Evolutionary conservation across 2,329 filamentous ascomycete species (phyloP), one percentile per base, ranked within the genome.

Genomic region (Aspergillus melleus): DNA sequence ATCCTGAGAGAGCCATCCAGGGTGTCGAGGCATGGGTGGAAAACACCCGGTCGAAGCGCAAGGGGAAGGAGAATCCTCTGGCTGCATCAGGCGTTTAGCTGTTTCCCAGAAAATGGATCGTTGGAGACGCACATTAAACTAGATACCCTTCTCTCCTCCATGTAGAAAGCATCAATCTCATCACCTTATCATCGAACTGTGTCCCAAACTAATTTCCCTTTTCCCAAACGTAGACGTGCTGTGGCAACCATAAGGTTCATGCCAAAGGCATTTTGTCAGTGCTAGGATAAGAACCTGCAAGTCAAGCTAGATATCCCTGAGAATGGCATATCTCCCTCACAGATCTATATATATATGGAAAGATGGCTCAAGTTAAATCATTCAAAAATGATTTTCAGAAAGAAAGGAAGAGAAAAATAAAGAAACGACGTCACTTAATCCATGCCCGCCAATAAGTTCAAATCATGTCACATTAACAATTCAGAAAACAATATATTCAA

Each of bases 1-100:
- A 66, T 14, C 75, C 75, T 0, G 65, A 72, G 52, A 55, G 24
- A 14, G 76, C 75, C 1, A 69, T 78, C 46, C 29, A 67, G 14
- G 66, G 66, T 12, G 74, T 66, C 3, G 64, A 61, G 16, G 63
- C 61, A 16, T 78, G 76, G 76, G 69, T 74, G 32, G 52, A 66
- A 51, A 55, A 42, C 3, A 32, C 67, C 1, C 64, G 61, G 29
- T 69, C 70, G 58, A 70, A 72, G 58, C 72, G 69, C 58, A 65
- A 57, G 36, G 51, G 52, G 50, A 54, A 58, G 26, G 36, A 24
- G 5, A 47, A 50, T 20, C 32, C n/a, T 2, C 11, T 47, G 32
- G 36, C 24, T 12, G 14, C 29, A 32, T 36, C 53, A 20, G 26
- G 19, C n/a, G 44, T 47, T 11, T 47, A 47, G 19, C 19, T 19